These are phyloP conservation scores for Mediolabrus comicus DNA, from an alignment of 108 stramenopile species.

Conservation along the genomic window DNA sequence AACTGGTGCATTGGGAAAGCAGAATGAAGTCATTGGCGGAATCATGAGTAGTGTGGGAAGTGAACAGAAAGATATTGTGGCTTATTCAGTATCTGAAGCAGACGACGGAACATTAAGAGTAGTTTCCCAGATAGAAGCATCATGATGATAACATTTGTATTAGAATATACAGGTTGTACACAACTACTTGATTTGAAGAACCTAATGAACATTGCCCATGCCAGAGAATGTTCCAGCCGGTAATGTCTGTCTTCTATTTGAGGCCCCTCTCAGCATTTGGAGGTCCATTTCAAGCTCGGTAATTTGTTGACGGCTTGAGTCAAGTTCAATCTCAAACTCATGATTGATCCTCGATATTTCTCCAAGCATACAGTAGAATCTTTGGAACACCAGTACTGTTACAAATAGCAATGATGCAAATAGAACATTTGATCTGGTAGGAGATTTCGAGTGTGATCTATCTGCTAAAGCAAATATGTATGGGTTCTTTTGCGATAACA, in stretches of 20 bases:
- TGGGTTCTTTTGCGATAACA: neutral
- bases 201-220: neutral
- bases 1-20: conserved; percentile 36
- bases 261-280: neutral
- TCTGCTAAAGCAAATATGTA: neutral
- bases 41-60: conserved; percentile 45
- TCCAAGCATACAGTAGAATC: neutral
- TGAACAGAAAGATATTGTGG: conserved; percentile 28
- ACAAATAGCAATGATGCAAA: neutral
- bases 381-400: neutral
- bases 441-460: neutral
- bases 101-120: conserved; percentile 30
- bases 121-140: neutral
- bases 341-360: neutral
- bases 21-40: conserved; percentile 39
- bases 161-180: neutral
- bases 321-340: neutral
- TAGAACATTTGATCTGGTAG: neutral
- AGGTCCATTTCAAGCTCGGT: neutral
- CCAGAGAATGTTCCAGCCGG: neutral
- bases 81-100: conserved; percentile 30
- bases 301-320: neutral
- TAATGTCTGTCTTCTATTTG: neutral
- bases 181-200: neutral
- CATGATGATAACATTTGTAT: too few relatives aligned